Evolutionary conservation across 2,329 filamentous ascomycete species (phyloP), one percentile per base, ranked within the genome.

Genomic region (Colletotrichum coccodes): DNA sequence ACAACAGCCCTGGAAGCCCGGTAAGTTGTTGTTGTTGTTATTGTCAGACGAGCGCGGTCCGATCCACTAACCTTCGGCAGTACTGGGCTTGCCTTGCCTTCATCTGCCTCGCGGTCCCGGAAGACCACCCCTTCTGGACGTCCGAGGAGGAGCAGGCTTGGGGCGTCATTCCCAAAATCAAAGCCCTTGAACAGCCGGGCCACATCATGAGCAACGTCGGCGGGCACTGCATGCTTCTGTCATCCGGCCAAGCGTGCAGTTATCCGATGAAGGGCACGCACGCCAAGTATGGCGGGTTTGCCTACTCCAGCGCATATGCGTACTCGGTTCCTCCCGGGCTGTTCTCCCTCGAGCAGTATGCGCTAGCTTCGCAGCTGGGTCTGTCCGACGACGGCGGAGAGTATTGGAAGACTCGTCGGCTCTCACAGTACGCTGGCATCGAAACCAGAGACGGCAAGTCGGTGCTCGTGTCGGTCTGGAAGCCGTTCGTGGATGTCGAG

Each of bases 21-120:
- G 85, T 87, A 76, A 79, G 82, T 76, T 21, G 4, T 23, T 23
- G 1, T n/a, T 8, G 9, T 9, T 46, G 9, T 46, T 12, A 18
- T 26, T 6, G 5, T 28, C 16, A 8, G 4, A 44, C 38, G 0
- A 36, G n/a, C 9, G 9, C 7, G 21, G 16, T 6, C 38, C 5
- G 18, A n/a, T 23, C 80, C n/a, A 47, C 42, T 68, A 23, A 57
- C 34, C 11, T 12, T 42, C 12, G 11, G 1, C 81, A 92, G 73
- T 94, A 94, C 78, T 95, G 93, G 93, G 92, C 91, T 60, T 94
- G 92, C 79, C 83, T 94, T 26, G 89, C 91, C 1, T 95, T 95
- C 75, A 92, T 92, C 50, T 91, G 91, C 59, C 83, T 95, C 2
- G 91, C 91, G 1, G 85, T 93, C 14, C 89, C 92, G 0, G 86